These are phyloP conservation scores for Leishmania arabica DNA, from an alignment of 208 protist species.

Conservation along the genomic window DNA sequence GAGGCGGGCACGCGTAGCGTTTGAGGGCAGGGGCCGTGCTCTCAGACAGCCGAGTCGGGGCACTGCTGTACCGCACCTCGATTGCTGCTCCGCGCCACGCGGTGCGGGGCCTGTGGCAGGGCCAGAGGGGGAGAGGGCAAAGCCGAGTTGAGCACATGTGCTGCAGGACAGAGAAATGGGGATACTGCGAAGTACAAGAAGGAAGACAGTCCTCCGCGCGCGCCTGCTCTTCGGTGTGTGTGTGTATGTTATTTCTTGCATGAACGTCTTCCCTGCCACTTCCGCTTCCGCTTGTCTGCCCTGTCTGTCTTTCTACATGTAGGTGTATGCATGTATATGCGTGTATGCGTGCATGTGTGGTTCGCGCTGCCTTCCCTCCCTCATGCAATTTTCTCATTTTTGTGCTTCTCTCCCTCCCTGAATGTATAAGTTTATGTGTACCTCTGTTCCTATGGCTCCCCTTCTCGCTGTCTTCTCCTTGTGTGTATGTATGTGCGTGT, in stretches of 20 bases:
- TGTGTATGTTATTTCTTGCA: background rate
- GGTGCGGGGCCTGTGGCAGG: background rate
- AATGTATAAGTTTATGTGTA: background rate
- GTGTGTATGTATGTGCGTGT: too few species aligned
- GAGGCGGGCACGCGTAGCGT: background rate
- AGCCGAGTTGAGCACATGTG: background rate
- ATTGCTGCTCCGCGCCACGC: background rate
- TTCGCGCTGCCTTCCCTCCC: background rate
- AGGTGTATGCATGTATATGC: too few species aligned
- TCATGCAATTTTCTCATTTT: background rate
- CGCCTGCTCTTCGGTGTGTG: too few species aligned
- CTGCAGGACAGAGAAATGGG: too few species aligned
- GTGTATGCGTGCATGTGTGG: too few species aligned
- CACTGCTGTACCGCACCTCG: background rate
- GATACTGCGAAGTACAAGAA: too few species aligned
- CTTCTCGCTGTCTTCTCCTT: background rate
- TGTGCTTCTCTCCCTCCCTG: background rate
- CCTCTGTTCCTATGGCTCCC: background rate
- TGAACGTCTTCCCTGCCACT: background rate
- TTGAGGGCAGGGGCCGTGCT: background rate
- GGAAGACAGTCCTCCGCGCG: too few species aligned
- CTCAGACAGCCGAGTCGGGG: background rate
- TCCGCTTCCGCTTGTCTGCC: background rate
- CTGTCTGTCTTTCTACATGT: too few species aligned
- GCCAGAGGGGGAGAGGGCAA: background rate